phyloP scores from a whole-genome alignment of 2,329 filamentous ascomycete species.

The Fusarium pseudonygamai region DNA sequence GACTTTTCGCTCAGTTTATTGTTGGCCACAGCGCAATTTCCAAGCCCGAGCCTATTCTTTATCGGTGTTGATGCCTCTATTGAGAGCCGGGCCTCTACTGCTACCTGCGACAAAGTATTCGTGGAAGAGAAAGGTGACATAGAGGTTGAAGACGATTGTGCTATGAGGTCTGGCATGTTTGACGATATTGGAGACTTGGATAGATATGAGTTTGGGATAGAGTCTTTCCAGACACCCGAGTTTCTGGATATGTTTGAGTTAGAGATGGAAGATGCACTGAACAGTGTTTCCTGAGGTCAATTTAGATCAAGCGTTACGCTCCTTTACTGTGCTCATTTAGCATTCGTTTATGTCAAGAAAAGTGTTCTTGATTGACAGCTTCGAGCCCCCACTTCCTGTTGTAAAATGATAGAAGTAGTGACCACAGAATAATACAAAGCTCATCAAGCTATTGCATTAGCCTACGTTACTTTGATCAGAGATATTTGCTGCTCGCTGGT shows the following conservation, averaged over 20 bases:
- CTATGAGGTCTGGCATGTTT: rapidly evolving
- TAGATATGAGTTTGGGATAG: not conserved
- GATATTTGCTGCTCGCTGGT: no score
- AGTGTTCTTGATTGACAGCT: no score
- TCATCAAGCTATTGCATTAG: not conserved
- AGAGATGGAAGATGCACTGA: not conserved
- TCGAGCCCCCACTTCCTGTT: no score
- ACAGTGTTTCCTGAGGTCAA: no score
- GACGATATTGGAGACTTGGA: no score
- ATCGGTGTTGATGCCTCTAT: rapidly evolving
- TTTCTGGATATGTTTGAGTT: not conserved
- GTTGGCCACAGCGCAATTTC: rapidly evolving
- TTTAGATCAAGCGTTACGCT: no score
- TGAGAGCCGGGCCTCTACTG: rapidly evolving
- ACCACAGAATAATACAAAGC: not conserved
- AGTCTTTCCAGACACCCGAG: no score
- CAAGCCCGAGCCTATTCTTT: rapidly evolving
- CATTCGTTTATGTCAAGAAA: no score
- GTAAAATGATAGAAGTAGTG: no score
- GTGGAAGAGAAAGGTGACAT: rapidly evolving
- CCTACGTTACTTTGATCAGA: not conserved
- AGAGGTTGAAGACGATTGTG: not conserved
- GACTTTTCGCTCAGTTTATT: not conserved
- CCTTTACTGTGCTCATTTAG: no score
- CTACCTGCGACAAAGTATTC: rapidly evolving